phyloP scores from a whole-genome alignment of 192 early-diverging fungal genomes.

The Backusella morwellensis region DNA sequence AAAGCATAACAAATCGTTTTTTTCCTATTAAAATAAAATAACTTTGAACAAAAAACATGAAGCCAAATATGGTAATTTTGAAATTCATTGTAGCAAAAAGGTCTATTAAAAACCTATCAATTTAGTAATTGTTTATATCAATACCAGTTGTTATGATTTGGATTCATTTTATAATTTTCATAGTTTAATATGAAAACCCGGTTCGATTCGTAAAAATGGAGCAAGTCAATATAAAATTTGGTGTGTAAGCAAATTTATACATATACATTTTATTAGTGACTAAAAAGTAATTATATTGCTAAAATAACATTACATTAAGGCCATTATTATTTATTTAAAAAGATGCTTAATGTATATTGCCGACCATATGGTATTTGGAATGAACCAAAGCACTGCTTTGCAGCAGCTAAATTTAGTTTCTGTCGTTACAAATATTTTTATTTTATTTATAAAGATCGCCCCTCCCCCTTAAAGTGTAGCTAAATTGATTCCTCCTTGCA shows the following conservation, averaged over 20 bases:
- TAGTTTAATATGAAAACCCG: neutral
- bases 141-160: neutral
- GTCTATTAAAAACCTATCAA: neutral
- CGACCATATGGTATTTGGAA: neutral
- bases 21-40: neutral
- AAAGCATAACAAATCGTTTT: neutral
- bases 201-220: neutral
- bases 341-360: neutral
- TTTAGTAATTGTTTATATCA: neutral
- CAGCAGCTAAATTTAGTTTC: conserved; percentile 9
- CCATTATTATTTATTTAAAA: neutral
- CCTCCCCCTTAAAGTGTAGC: conserved; percentile 2
- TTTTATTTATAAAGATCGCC: conserved; percentile 4
- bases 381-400: conserved; percentile 1
- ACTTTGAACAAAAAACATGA: neutral
- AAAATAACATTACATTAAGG: neutral
- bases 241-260: neutral
- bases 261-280: neutral
- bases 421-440: conserved; percentile 5
- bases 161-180: neutral
- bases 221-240: neutral
- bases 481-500: conserved; percentile 4
- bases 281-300: conserved; percentile 1
- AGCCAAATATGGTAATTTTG: neutral
- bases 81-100: neutral